These are phyloP conservation scores for Erodium trifolium DNA, from an alignment of 441 rosid species.

Conservation along the genomic window DNA sequence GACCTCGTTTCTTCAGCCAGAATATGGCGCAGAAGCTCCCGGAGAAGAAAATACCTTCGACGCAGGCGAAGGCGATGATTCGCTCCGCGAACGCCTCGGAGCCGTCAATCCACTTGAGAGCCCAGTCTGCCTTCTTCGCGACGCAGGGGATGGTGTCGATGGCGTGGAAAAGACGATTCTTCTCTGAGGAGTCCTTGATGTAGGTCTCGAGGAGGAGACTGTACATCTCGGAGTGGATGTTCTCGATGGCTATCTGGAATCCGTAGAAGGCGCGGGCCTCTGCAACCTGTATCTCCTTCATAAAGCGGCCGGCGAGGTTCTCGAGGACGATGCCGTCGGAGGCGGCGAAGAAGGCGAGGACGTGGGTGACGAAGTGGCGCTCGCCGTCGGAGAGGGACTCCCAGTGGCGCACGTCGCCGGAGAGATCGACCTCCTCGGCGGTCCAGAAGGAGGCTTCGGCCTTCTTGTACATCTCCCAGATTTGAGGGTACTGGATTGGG, in stretches of 20 bases:
- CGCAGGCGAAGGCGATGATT: constrained; percentile 23
- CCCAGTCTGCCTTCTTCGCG: constrained; percentile 24
- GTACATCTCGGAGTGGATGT: constrained; percentile 51
- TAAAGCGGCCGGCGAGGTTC: constrained; percentile 26
- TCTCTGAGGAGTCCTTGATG: constrained; percentile 22
- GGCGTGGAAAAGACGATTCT: constrained; percentile 19
- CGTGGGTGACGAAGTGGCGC: constrained; percentile 24
- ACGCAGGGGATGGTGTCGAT: constrained; percentile 25
- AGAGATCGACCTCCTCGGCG: constrained; percentile 28
- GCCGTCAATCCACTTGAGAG: constrained; percentile 22
- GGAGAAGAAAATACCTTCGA: constrained; percentile 28
- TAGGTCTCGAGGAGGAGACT: constrained; percentile 43
- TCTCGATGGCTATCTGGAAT: constrained; percentile 49
- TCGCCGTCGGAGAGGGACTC: constrained; percentile 21
- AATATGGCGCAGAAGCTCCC: constrained; percentile 27
- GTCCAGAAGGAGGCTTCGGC: constrained; percentile 29
- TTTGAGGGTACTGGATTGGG: constrained; percentile 24
- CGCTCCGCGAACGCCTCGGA: constrained; percentile 24
- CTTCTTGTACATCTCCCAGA: constrained; percentile 29
- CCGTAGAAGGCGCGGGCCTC: constrained; percentile 49
- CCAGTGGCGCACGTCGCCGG: constrained; percentile 25
- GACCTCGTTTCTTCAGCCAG: constrained; percentile 24
- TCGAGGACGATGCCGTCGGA: constrained; percentile 27
- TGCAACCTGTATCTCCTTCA: constrained; percentile 27
- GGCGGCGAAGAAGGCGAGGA: constrained; percentile 28